Conservation (phyloP, 768 basidiomycete species). For the Neoboletus magnificus region DNA sequence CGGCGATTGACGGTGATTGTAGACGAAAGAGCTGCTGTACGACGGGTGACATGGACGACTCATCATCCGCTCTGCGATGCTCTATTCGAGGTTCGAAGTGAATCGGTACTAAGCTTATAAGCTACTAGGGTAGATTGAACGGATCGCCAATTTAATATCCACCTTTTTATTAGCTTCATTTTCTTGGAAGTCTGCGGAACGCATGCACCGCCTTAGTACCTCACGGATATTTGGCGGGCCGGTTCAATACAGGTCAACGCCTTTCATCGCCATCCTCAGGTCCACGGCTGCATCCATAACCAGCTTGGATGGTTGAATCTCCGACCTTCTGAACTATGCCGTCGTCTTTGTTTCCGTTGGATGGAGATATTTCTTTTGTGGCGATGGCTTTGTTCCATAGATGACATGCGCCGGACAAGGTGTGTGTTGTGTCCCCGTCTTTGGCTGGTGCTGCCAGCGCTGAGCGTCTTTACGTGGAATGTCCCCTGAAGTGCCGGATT, state of each 20-base stretch:
- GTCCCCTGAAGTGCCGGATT: background rate
- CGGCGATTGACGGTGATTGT: background rate
- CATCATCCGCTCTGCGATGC: background rate
- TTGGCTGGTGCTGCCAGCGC: background rate
- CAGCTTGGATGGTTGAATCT: no score
- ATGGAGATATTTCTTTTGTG: background rate
- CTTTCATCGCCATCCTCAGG: background rate
- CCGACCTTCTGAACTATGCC: no score
- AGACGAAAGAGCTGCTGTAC: background rate
- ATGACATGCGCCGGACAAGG: background rate
- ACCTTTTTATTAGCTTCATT: background rate
- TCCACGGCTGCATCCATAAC: no score
- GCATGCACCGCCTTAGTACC: no score
- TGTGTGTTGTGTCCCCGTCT: constrained; percentile 2
- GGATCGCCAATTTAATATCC: background rate
- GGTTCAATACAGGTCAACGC: no score
- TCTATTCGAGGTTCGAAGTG: background rate
- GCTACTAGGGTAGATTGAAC: background rate
- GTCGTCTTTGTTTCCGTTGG: no score
- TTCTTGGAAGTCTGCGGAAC: background rate
- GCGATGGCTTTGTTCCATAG: constrained; percentile 16
- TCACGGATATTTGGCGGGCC: no score
- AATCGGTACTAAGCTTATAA: background rate
- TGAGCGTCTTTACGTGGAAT: background rate
- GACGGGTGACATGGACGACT: background rate